These are phyloP conservation scores for Quercus dentata DNA, from an alignment of 306 rosid genomes.

Conservation along the genomic window DNA sequence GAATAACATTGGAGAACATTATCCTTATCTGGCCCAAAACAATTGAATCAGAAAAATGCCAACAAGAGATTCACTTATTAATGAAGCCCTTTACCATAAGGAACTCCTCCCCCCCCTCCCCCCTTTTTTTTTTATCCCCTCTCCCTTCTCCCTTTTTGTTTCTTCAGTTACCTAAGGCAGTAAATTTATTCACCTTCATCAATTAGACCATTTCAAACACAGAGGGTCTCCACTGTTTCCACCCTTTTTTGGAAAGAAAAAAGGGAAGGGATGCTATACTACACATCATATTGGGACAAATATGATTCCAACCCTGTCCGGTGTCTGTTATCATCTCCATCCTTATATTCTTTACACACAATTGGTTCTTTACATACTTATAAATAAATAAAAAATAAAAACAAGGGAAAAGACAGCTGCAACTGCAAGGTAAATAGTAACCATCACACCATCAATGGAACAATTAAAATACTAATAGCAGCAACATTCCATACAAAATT, in stretches of 20 bases:
- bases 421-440: not conserved
- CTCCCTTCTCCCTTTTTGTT: not conserved
- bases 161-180: not conserved
- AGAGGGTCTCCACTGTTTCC: too few relatives aligned
- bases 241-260: too few relatives aligned
- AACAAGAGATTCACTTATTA: not conserved
- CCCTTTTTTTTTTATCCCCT: too few relatives aligned
- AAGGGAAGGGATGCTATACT: too few relatives aligned
- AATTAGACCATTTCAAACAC: not conserved
- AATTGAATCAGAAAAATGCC: too few relatives aligned
- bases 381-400: not conserved
- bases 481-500: not conserved
- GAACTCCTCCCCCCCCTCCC: not conserved
- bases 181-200: not conserved
- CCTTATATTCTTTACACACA: not conserved
- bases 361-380: not conserved
- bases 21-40: not conserved
- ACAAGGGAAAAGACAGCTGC: too few relatives aligned
- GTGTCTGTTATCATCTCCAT: too few relatives aligned
- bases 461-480: not conserved
- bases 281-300: too few relatives aligned
- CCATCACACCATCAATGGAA: not conserved
- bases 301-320: too few relatives aligned
- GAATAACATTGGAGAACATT: not conserved
- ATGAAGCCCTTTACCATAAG: not conserved